Evolutionary conservation across 345 rosid genomes (phyloP), one percentile per base, ranked within the genome.

Genomic region (Lagerstroemia speciosa): DNA sequence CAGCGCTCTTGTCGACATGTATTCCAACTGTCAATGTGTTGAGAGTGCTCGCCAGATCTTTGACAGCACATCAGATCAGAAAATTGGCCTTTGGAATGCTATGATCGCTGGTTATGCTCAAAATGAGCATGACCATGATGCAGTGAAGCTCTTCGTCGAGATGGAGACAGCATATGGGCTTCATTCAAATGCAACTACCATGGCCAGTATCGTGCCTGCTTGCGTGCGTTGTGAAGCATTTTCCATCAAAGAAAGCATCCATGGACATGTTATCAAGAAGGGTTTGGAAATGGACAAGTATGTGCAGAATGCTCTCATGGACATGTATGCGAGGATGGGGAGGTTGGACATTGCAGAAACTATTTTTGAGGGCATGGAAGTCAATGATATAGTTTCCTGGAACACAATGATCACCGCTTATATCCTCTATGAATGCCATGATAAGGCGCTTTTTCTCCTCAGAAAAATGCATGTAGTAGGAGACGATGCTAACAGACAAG

Each of bases 1-100:
- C 2, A 93, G 96, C 72, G 96, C 96, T 73, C 80, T 93, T 61
- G 93, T 93, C 71, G 98, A 93, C 73, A 89, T 93, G 97, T 93
- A 89, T 77, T 87, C 91, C 75, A 93, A 91, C 68, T 93, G 95
- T 69, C 82, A 76, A 63, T 67, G 71, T 77, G 89, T 88, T 37
- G 79, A 83, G 63, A 79, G 83, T 77, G 97, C 87, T 37, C 84
- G 86, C 45, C 70, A 71, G 65, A 89, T 88, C 50, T 91, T 93
- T 78, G 78, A 89, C 75, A 66, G 80, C 36, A 71, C 83, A 37
- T 64, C 41, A 46, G 84, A 83, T 65, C 72, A 74, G 78, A 82
- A 73, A 78, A 79, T 77, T 65, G 93, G 77, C 22, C 74, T 91
- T 65, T 93, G 94, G 97, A 93, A 91, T 83, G 94, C 98, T 48